Percentiles rank a stretch among this genome's conserved stretches.
These are phyloP conservation scores for Sphagnum contortum DNA, from an alignment of 225 moss, liverwort and hornwort genomes.

Conservation along the genomic window DNA sequence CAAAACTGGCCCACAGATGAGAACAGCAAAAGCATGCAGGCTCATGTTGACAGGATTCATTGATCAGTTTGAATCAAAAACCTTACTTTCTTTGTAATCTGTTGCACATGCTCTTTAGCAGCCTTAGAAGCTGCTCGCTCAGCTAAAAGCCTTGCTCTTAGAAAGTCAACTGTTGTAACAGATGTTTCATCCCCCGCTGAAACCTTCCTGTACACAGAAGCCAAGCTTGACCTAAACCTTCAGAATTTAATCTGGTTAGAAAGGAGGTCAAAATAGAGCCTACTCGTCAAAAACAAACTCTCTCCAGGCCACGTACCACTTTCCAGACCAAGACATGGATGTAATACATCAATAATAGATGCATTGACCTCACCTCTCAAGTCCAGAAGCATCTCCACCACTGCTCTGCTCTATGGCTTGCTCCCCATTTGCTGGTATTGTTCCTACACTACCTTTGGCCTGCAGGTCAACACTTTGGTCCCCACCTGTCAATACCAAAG, in stretches of 20 bases:
- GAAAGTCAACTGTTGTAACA: constrained; percentile 70
- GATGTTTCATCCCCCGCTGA: constrained; percentile 60
- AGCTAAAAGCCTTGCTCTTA: constrained; percentile 72
- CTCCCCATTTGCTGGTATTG: background rate
- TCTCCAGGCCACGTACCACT: background rate
- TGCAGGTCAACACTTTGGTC: constrained; percentile 4
- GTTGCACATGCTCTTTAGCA: constrained; percentile 50
- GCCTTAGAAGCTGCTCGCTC: constrained; percentile 80
- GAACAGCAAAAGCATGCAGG: background rate
- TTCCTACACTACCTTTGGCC: background rate
- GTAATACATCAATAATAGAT: too few relatives aligned
- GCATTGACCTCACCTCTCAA: constrained; percentile 2
- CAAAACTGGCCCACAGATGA: too few relatives aligned
- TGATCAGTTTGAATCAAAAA: background rate
- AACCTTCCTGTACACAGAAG: constrained; percentile 37
- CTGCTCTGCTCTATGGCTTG: background rate
- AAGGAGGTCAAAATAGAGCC: constrained; percentile 20
- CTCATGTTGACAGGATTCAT: background rate
- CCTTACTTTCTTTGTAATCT: constrained; percentile 60
- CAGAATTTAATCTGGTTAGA: constrained; percentile 3
- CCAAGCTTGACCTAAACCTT: background rate
- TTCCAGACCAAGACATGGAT: background rate
- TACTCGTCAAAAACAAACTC: constrained; percentile 18
- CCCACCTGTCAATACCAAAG: background rate
- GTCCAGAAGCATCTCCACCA: constrained; percentile 2